Base-by-base conservation (phyloP, 805 yeast genomes). In the Spathaspora passalidarum region DNA sequence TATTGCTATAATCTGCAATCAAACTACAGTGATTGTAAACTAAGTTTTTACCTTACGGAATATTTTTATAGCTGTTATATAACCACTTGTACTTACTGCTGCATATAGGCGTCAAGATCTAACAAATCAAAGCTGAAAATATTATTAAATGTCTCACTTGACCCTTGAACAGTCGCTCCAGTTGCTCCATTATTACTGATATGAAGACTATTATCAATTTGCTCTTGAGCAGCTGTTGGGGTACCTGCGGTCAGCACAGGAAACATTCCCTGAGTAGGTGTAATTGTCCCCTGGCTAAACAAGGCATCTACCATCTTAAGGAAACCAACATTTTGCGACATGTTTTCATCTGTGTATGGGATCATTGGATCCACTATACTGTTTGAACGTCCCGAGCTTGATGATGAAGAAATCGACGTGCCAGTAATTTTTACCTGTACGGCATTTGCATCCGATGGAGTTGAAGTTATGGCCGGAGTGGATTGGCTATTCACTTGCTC, bases 71-170 rank as follows among this genome's bases (percentile, higher is more conserved):
- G n/a, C n/a, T n/a, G n/a, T n/a, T n/a, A n/a, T n/a, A n/a, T n/a
- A n/a, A n/a, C n/a, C n/a, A n/a, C n/a, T n/a, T n/a, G n/a, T 13
- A 13, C 5, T 36, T 36, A 36, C 21, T 36, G 39, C 19, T 36
- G 19, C 16, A 36, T n/a, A 36, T 36, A 36, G 5, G 39, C 13
- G 13, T 36, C 39, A 6, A 36, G 4, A 13, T 20, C 39, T 21
- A 36, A 20, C 14, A 36, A 36, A 36, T 36, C 39, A 36, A 36
- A 36, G 21, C 39, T 36, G 17, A 36, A 36, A 36, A 36, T 36
- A n/a, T 13, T 36, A 36, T 36, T 36, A 20, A 36, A 36, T 4
- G 23, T 36, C 21, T 36, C 39, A 10, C 16, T 19, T 10, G 39
- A 36, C 14, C 14, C 39, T 36, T 36, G 39, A 11, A 36, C 16